Evolutionary conservation across 139 green algal species (phyloP), one percentile per base, ranked within the genome.

Genomic region (Tetratostichococcus sp.): DNA sequence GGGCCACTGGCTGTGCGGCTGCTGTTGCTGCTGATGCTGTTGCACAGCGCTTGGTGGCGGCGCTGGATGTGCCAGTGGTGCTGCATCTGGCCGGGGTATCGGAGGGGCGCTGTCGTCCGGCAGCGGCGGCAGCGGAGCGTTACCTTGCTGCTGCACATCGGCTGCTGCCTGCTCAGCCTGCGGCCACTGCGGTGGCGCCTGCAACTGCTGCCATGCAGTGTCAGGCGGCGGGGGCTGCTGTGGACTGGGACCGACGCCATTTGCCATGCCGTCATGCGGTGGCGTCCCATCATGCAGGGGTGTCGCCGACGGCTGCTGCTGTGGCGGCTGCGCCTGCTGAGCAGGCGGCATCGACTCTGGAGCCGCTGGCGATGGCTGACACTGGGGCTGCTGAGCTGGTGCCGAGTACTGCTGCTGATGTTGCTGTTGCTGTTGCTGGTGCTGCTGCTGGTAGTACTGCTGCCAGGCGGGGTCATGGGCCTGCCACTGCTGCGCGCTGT

Each of bases 11-110:
- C 1, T 32, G 34, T 23, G 1, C 30, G 33, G 43, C 42, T 28
- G 35, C 35, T 31, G 67, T n/a, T 30, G 67, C 67, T 57, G 32
- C 67, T 71, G 67, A 31, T 71, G 62, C 62, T 68, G 62, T 26
- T 71, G 67, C 32, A 11, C 39, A 50, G 39, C 39, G 39, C 11
- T 11, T 50, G 39, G 39, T 6, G 39, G 39, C 50, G 11, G 50
- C 50, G 50, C 17, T 62, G 14, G 11, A 26, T 62, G 14, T 2
- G 50, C 11, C 50, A 62, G 50, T n/a, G 50, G 50, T 4, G 50
- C 14, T 2, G 11, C 14, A 26, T 62, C 50, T 17, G 50, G 50
- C 50, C 11, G 50, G 2, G 50, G 50, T 17, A 26, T 26, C 19
- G 50, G 50, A 26, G 50, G 50, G 19, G 50, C 50, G 17, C 2